Evolutionary conservation across 2,329 filamentous ascomycete genomes (phyloP).

Genomic region (Microsporum audouinii): DNA sequence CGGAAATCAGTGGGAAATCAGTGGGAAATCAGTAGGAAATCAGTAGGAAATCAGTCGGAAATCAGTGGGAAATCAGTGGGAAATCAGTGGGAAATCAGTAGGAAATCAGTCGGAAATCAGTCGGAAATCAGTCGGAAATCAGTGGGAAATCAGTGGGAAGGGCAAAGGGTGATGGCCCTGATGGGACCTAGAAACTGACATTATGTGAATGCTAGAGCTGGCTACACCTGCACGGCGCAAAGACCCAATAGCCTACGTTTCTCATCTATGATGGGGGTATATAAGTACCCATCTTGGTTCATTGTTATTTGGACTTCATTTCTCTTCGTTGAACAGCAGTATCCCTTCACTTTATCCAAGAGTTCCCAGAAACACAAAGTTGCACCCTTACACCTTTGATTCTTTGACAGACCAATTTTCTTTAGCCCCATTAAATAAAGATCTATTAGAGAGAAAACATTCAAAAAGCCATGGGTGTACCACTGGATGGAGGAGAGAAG

Average conservation of each 20-base stretch:
- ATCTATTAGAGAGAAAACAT: neutral
- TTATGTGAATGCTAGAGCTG: neutral
- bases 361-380: neutral
- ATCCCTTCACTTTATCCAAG: neutral
- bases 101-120: too few species aligned
- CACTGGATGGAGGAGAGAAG: neutral
- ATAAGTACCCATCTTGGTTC: neutral
- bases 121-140: too few species aligned
- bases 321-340: neutral
- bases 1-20: too few species aligned
- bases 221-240: neutral
- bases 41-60: too few species aligned
- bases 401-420: neutral
- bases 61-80: too few species aligned
- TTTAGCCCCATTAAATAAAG: neutral
- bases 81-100: neutral
- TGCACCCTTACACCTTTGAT: neutral
- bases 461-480: neutral
- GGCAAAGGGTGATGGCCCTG: neutral
- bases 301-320: neutral
- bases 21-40: too few species aligned
- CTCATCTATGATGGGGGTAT: neutral
- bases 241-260: neutral
- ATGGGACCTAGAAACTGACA: neutral
- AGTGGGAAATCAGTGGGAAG: too few species aligned